These are phyloP conservation scores for Protostelium mycophagum DNA, from an alignment of 78 protist species.

Conservation along the genomic window DNA sequence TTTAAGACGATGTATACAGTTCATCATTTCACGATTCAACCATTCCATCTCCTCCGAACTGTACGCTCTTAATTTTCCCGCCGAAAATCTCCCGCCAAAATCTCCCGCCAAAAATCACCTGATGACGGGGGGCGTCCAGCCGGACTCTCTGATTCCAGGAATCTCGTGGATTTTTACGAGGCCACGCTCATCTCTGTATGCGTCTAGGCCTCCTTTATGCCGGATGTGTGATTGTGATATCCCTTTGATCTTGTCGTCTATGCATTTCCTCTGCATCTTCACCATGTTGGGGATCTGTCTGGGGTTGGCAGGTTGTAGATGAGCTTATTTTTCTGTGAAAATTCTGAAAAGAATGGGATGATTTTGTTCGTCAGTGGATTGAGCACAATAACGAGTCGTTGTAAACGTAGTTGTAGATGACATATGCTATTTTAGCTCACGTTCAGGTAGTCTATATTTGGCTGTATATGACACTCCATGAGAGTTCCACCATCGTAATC, in stretches of 20 bases:
- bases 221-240: slow-evolving; percentile 35
- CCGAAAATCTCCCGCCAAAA: neutral
- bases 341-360: slow-evolving; percentile 12
- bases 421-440: slow-evolving; percentile 62
- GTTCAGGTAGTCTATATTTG: too few species aligned
- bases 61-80: neutral
- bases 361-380: too few species aligned
- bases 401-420: slow-evolving; percentile 19
- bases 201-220: slow-evolving; percentile 18
- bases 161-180: slow-evolving; percentile 18
- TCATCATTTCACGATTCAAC: neutral
- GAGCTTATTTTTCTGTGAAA: neutral
- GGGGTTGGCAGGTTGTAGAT: neutral
- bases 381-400: too few species aligned
- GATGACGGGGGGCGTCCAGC: slow-evolving; percentile 10
- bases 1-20: neutral
- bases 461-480: too few species aligned
- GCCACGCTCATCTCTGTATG: slow-evolving; percentile 10
- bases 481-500: slow-evolving; percentile 89
- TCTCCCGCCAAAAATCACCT: neutral
- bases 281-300: slow-evolving; percentile 27
- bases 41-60: neutral
- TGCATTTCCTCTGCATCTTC: slow-evolving; percentile 11
- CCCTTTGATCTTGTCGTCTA: slow-evolving; percentile 29
- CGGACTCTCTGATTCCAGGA: slow-evolving; percentile 22